phyloP scores from a whole-genome alignment of 352 stramenopile genomes.

The Peronospora belbahrii region DNA sequence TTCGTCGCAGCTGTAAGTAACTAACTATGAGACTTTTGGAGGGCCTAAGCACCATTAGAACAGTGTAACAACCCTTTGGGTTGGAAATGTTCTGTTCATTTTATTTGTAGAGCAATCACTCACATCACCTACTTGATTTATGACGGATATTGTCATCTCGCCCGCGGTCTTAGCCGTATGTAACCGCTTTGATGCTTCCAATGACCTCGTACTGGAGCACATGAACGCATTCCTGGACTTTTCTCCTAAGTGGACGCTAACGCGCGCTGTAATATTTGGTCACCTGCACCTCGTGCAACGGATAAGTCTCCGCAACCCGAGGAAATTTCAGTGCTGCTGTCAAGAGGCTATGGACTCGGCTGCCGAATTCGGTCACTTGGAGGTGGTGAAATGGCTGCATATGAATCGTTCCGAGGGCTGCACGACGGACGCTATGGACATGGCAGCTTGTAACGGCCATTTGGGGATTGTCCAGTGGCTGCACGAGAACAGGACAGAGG shows the following conservation, averaged over 20 bases:
- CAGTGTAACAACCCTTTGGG: neutral
- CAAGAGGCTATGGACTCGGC: slow-evolving; percentile 55
- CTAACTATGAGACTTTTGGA: neutral
- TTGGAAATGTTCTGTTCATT: neutral
- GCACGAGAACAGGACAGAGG: slow-evolving; percentile 42
- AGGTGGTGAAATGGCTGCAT: slow-evolving; percentile 54
- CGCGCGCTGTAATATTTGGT: slow-evolving; percentile 40
- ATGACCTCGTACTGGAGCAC: slow-evolving; percentile 41
- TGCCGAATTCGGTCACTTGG: slow-evolving; percentile 51
- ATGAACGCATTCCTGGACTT: slow-evolving; percentile 53
- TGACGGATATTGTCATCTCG: slow-evolving; percentile 22
- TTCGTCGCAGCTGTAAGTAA: neutral
- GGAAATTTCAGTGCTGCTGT: slow-evolving; percentile 41
- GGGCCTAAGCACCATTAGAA: neutral
- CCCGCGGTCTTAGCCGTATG: slow-evolving; percentile 45
- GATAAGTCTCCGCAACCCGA: slow-evolving; percentile 29
- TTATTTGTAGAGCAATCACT: neutral
- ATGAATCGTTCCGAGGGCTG: slow-evolving; percentile 39
- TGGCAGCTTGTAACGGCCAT: slow-evolving; percentile 52
- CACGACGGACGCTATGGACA: slow-evolving; percentile 61
- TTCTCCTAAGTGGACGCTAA: slow-evolving; percentile 44
- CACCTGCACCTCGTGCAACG: slow-evolving; percentile 44
- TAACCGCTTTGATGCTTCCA: slow-evolving; percentile 30
- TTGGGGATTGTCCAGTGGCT: slow-evolving; percentile 52
- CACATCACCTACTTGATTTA: neutral